These are phyloP conservation scores for Mucor saturninus DNA, from an alignment of 371 early-diverging fungal species.

Conservation along the genomic window DNA sequence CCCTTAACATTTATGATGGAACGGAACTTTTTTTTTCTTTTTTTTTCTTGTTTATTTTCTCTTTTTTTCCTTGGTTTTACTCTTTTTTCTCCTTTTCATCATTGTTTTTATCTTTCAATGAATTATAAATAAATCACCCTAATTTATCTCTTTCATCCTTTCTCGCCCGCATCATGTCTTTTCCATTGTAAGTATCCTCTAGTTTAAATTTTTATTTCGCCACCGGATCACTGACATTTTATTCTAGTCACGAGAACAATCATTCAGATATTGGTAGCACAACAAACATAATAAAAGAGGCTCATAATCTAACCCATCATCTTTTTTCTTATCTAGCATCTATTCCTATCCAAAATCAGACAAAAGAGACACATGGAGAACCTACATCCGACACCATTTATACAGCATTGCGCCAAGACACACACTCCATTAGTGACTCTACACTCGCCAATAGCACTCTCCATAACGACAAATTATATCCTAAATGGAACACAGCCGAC, in stretches of 20 bases:
- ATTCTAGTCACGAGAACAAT: background rate
- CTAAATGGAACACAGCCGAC: conserved; percentile 18
- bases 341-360: conserved; percentile 10
- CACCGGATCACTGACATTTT: background rate
- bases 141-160: too few relatives aligned
- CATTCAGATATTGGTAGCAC: conserved; percentile 6
- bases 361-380: background rate
- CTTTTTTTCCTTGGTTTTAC: background rate
- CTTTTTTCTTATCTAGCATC: conserved; percentile 4
- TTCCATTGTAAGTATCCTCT: too few relatives aligned
- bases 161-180: too few relatives aligned
- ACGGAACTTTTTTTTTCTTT: conserved; percentile 16
- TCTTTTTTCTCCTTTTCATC: background rate
- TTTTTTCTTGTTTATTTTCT: conserved; percentile 5
- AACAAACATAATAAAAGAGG: background rate
- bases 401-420: conserved; percentile 6
- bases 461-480: conserved; percentile 3
- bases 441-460: conserved; percentile 5
- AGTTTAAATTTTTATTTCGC: background rate
- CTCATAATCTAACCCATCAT: background rate
- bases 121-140: background rate
- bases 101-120: background rate
- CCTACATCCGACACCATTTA: conserved; percentile 15
- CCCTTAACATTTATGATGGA: conserved; percentile 14
- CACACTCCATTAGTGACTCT: conserved; percentile 2